These are phyloP conservation scores for Sclerotinia sclerotiorum DNA, from an alignment of 2,329 filamentous ascomycete genomes.

Conservation along the genomic window DNA sequence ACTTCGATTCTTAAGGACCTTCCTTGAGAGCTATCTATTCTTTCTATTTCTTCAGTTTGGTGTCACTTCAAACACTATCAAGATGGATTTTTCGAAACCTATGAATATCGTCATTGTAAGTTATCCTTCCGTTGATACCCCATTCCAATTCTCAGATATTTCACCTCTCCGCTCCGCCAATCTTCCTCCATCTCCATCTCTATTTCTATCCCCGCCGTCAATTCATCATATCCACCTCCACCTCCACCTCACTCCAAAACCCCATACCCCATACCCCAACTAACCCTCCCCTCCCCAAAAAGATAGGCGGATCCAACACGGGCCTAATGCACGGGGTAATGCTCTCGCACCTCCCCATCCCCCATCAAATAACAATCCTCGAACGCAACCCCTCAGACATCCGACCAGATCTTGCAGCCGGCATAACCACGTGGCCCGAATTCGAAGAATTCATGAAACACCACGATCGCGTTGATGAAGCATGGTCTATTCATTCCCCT, in stretches of 20 bases:
- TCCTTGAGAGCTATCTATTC: neutral
- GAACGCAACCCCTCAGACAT: slow-evolving; percentile 22
- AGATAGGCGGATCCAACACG: slow-evolving; percentile 32
- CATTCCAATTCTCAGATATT: neutral
- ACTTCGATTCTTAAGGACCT: neutral
- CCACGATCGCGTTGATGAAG: slow-evolving; percentile 2
- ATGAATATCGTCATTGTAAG: slow-evolving; percentile 16
- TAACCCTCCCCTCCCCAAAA: neutral
- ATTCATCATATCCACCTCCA: neutral
- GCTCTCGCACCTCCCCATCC: slow-evolving; percentile 23
- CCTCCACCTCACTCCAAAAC: no score
- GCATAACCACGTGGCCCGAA: slow-evolving; percentile 27
- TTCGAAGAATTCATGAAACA: slow-evolving; percentile 13
- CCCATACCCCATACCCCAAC: neutral
- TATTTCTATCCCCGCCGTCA: neutral
- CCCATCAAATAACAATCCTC: slow-evolving; percentile 28
- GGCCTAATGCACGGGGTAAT: slow-evolving; percentile 29
- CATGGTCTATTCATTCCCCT: slow-evolving; percentile 16
- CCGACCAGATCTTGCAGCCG: slow-evolving; percentile 29
- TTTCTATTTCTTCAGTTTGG: neutral
- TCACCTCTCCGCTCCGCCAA: neutral
- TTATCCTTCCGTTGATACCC: neutral
- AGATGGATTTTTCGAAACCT: slow-evolving; percentile 14
- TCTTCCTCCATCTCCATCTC: neutral
- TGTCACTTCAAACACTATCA: neutral